Base-by-base conservation (phyloP, 179 eudicot genomes). In the Camellia oleifera region DNA sequence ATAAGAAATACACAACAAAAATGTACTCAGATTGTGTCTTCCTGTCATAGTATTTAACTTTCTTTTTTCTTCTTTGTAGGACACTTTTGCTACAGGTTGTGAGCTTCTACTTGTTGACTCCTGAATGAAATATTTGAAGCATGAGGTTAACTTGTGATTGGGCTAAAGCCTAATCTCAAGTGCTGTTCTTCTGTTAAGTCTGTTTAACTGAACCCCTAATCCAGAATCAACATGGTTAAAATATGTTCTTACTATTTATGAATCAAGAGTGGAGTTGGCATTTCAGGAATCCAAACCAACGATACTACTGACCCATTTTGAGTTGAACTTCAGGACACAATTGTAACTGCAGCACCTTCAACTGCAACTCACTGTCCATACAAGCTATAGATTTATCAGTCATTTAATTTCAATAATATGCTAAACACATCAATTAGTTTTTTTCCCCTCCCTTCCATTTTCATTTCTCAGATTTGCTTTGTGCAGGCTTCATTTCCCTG, bases 21-120 rank as follows among this genome's bases (percentile, higher is more conserved):
- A 90, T 96, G 99, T 96, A 92, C 79, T 81, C 79, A 64, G 46
- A 57, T 81, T 78, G 5, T 77, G 14, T 77, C 67, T n/a, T 54
- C 4, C 79, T 80, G 7, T 60, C 61, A 8, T 57, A 20, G 58
- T 32, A 54, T 74, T 74, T 80, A 12, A 44, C 72, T 74, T 66
- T 74, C 18, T 0, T n/a, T 18, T 74, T 75, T 74, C 56, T 67
- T 75, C 79, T 63, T 66, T 75, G 20, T 40, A 4, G 13, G 62
- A 7, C 3, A 72, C n/a, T 53, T 4, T 48, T 75, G 65, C 64
- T 26, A 77, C 42, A 67, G 45, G 20, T 48, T 48, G 79, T 11
- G 14, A 52, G 60, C 60, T 48, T 5, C 60, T 63, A 63, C 46
- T 7, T 63, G 12, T 48, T 18, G n/a, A 61, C 42, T 77, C 48